A percentile compares a stretch with the other conserved stretches of the same genome.
These are phyloP conservation scores for Calocybe indica DNA, from an alignment of 768 basidiomycete genomes.

Conservation along the genomic window DNA sequence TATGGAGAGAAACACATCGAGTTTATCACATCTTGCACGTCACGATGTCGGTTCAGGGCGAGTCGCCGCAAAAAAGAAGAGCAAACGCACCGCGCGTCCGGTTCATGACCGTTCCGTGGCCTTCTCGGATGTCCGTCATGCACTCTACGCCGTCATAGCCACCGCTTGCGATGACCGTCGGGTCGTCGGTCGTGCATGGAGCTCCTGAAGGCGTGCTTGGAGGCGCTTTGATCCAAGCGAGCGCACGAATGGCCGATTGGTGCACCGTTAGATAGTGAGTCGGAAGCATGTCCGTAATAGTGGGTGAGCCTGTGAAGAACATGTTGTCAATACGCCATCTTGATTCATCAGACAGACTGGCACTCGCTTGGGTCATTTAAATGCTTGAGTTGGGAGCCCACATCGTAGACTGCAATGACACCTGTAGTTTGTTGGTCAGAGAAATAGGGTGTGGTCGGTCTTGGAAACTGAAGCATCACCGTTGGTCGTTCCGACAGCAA, in stretches of 20 bases:
- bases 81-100: conserved; percentile 59
- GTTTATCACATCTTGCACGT: conserved; percentile 59
- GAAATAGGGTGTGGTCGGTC: conserved; percentile 18
- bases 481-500: conserved; percentile 82
- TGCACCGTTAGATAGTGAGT: conserved; percentile 71
- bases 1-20: conserved; percentile 62
- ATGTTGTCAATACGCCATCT: not conserved
- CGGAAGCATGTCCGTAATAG: conserved; percentile 46
- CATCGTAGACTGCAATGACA: conserved; percentile 51
- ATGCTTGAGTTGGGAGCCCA: conserved; percentile 36
- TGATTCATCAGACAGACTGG: not conserved
- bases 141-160: conserved; percentile 79
- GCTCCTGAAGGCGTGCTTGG: conserved; percentile 42
- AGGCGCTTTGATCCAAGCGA: conserved; percentile 73
- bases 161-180: conserved; percentile 68
- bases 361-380: conserved; percentile 24
- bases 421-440: conserved; percentile 60
- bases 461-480: conserved; percentile 37
- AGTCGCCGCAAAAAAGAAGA: not conserved
- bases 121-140: conserved; percentile 73
- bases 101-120: conserved; percentile 61
- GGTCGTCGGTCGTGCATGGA: conserved; percentile 45
- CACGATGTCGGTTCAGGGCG: not conserved
- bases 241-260: conserved; percentile 71
- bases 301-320: conserved; percentile 14